Base-by-base conservation (phyloP, 2,329 filamentous ascomycete genomes). In the Fusarium anguioides region DNA sequence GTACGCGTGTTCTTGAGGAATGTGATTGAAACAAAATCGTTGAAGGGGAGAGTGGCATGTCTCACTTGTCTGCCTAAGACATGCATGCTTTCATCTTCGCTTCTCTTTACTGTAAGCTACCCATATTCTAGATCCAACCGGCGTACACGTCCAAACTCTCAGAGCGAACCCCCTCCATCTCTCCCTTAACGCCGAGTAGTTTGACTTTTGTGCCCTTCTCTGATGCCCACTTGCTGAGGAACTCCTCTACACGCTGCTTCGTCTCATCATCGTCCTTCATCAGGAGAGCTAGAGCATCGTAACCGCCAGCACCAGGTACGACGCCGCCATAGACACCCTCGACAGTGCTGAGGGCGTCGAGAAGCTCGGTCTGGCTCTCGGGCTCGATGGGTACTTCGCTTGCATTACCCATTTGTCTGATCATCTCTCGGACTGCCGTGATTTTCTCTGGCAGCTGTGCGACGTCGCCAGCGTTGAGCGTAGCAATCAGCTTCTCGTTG, bases 281-380 rank as follows among this genome's bases (percentile, higher is more conserved):
- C 60, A 99, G 78, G 61, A 99, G 77, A 1, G 91, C 91, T 54
- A 97, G 85, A 2, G 96, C 96, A 81, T 99, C 96, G 74, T 92
- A 97, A 0, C 96, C 96, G 11, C 96, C 96, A 0, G 96, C 96
- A 0, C 96, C 96, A 0, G 96, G 96, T 0, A 97, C 96, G 0
- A 98, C 93, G 1, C 94, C 96, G 1, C 94, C 94, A 67, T 94
- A 87, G 5, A 98, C 94, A 8, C 95, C 96, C 0, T 91, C 85
- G 3, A 97, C 81, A 6, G 71, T 74, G n/a, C 80, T 86, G 57
- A 95, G 84, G 11, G 89, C 91, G 78, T 99, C 91, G 33, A 99
- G 81, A 60, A 99, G 82, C 74, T 87, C 86, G 3, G 93, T 97
- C 83, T 99, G 96, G 69, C 91, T 89, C 39, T 83, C 83, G 0